Evolutionary conservation across 257 asterid species (phyloP).

Genomic region (Paulownia fortunei): DNA sequence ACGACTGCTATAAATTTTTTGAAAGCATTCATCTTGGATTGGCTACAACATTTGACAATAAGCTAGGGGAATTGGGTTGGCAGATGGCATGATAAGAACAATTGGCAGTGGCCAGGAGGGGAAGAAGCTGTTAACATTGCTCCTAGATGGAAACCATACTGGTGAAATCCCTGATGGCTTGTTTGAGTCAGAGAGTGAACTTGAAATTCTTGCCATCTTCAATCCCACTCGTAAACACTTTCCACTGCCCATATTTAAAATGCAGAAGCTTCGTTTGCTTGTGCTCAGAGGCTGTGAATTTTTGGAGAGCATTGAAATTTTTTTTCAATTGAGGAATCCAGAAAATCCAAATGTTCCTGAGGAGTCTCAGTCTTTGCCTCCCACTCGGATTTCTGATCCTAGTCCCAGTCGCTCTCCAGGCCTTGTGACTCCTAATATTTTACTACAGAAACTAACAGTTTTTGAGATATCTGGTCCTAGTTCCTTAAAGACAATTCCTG

Average conservation of each 20-base stretch:
- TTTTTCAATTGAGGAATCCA: background rate
- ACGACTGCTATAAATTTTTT: conserved; percentile 22
- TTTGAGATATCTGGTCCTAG: conserved; percentile 54
- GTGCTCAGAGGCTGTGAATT: conserved; percentile 51
- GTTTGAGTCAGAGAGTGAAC: background rate
- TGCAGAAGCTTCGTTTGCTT: conserved; percentile 36
- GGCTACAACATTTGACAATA: conserved; percentile 41
- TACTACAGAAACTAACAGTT: conserved; percentile 22
- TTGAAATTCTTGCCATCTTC: conserved; percentile 33
- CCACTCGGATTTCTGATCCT: background rate
- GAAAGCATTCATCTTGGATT: conserved; percentile 35
- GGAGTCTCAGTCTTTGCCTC: background rate
- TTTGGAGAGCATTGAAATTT: conserved; percentile 3
- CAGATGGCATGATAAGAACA: conserved; percentile 44
- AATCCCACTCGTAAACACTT: conserved; percentile 43
- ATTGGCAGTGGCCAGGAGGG: background rate
- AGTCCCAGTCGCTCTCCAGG: background rate
- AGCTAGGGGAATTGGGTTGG: conserved; percentile 36
- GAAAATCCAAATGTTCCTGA: background rate
- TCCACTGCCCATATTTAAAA: conserved; percentile 23
- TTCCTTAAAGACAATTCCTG: conserved; percentile 29
- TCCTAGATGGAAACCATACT: conserved; percentile 40
- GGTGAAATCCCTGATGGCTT: background rate
- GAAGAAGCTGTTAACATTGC: conserved; percentile 23
- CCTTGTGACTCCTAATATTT: background rate